A percentile compares a stretch with the other conserved stretches of the same genome.
Evolutionary conservation across 257 asterid species (phyloP).

Genomic region (Ajuga chamaepitys): DNA sequence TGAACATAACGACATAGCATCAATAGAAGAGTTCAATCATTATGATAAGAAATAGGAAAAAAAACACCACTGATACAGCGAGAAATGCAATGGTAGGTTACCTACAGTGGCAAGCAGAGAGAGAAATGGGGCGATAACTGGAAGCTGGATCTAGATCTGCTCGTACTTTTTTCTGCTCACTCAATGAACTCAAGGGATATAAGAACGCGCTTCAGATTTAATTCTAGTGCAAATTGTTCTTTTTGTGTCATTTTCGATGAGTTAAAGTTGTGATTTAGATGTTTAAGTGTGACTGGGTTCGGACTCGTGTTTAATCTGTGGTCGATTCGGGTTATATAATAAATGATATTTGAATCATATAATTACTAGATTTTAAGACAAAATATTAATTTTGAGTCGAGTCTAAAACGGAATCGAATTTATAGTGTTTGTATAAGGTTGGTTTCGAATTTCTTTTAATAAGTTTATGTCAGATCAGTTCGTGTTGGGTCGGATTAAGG

Average conservation of each 20-base stretch:
- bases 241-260: slow-evolving; percentile 15
- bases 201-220: slow-evolving; percentile 18
- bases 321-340: no score
- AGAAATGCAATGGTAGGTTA: not conserved
- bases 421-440: no score
- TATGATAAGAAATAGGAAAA: no score
- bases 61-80: not conserved
- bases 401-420: no score
- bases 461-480: no score
- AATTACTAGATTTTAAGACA: no score
- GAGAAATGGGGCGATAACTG: slow-evolving; percentile 4
- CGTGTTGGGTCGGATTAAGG: no score
- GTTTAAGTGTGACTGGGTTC: not conserved
- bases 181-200: slow-evolving; percentile 7
- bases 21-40: no score
- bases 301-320: no score
- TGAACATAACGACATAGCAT: not conserved
- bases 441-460: no score
- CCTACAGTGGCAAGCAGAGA: slow-evolving; percentile 10
- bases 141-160: slow-evolving; percentile 39
- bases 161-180: slow-evolving; percentile 4
- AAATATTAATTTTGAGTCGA: no score
- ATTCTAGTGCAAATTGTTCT: not conserved
- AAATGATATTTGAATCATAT: no score
- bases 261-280: not conserved